Evolutionary conservation across 2,329 filamentous ascomycete genomes (phyloP).

Genomic region (Penicillium sp.): DNA sequence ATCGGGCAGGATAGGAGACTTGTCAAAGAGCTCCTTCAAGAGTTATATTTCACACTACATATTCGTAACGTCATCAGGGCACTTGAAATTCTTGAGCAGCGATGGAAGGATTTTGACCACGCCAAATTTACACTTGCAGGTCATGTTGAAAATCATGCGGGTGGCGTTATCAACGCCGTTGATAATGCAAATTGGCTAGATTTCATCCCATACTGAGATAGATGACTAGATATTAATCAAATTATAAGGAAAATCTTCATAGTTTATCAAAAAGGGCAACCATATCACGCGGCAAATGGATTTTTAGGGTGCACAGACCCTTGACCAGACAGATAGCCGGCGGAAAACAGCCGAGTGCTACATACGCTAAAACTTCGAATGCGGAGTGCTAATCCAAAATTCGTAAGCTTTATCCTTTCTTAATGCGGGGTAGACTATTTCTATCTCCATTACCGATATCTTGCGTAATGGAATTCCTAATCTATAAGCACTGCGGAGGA

Average conservation of each 20-base stretch:
- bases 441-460: neutral
- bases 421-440: neutral
- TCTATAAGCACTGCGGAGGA: neutral
- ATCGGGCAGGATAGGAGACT: slow-evolving; percentile 9
- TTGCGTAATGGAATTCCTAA: neutral
- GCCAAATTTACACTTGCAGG: neutral
- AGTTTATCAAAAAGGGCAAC: no score
- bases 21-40: slow-evolving; percentile 9
- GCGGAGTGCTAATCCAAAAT: slow-evolving; percentile 1
- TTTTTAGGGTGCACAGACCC: neutral
- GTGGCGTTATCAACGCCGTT: neutral
- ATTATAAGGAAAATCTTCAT: neutral
- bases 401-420: neutral
- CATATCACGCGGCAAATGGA: no score
- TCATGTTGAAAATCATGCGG: neutral
- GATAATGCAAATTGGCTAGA: slow-evolving; percentile 3
- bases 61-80: slow-evolving; percentile 14
- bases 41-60: slow-evolving; percentile 9
- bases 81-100: slow-evolving; percentile 5
- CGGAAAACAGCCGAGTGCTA: neutral
- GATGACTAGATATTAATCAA: neutral
- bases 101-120: slow-evolving; percentile 2
- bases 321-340: neutral
- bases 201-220: slow-evolving; percentile 10
- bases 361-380: neutral